Base-by-base conservation (phyloP, 148 eudicot genomes). In the Cornus florida region DNA sequence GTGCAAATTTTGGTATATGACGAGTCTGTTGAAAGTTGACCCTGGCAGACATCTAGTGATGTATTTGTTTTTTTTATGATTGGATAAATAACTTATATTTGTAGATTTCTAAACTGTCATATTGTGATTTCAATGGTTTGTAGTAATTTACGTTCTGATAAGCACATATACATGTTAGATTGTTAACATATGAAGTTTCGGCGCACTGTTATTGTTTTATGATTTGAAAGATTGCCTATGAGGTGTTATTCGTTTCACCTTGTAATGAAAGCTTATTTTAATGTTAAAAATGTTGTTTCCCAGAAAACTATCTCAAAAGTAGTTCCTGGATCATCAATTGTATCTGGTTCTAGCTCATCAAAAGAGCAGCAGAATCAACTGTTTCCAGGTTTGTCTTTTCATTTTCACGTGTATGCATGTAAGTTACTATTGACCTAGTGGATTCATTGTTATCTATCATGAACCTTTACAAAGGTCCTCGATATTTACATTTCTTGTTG, bases 301-400 rank as follows among this genome's bases (percentile, higher is more conserved):
- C 85, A 91, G 91, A 81, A 60, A 43, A 75, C 43, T 77, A 82
- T 74, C 71, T 78, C 82, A 32, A 74, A 53, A 60, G 72, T 67
- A 71, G 72, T n/a, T 24, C 71, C 77, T n/a, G 82, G 80, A 57
- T 75, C 88, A 17, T 79, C 94, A 84, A 82, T 83, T 22, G 77
- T 62, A 14, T 76, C 85, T 83, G 89, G 76, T 78, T 82, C 82
- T 68, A 75, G 72, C 77, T 67, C 82, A 81, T 84, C 86, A 41
- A 81, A 89, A 71, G 86, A 86, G 71, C 85, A 75, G 81, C 85
- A 33, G 43, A 76, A 57, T 78, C 89, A 82, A 64, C 81, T 74
- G 75, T 81, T 77, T 82, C 85, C 88, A 83, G 91, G 92, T 90
- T 56, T 70, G 75, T 73, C 43, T 1, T 19, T 65, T 48, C 16